Conservation (phyloP, 176 grass and related monocot species). For the Oryza longistaminata region DNA sequence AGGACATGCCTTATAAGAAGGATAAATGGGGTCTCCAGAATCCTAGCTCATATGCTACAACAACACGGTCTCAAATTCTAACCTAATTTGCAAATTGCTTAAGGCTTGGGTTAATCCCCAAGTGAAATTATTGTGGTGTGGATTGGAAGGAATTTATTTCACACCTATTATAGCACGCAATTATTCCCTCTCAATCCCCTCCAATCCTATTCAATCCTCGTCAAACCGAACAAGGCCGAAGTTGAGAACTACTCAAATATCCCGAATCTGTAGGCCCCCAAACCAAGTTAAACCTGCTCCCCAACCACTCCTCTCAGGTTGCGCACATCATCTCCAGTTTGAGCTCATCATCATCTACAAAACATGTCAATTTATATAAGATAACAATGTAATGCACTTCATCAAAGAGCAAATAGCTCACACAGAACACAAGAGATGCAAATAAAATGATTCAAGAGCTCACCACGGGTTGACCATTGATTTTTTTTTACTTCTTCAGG, state of each 20-base stretch:
- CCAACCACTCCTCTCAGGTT: conserved; percentile 67
- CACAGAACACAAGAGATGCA: background rate
- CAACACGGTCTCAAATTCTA: background rate
- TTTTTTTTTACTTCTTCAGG: conserved; percentile 43
- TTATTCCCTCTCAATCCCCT: no score
- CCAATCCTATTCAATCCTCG: no score
- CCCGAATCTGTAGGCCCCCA: background rate
- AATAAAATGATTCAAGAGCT: conserved; percentile 27
- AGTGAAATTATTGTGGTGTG: no score
- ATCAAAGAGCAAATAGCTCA: background rate
- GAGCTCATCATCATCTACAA: conserved; percentile 92
- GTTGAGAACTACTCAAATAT: background rate
- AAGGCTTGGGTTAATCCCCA: no score
- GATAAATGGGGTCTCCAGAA: background rate
- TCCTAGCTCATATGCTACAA: conserved; percentile 3
- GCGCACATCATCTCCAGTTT: conserved; percentile 73
- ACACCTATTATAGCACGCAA: no score
- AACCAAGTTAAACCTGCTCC: conserved; percentile 20
- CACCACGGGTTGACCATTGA: conserved; percentile 75
- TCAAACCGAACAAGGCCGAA: no score
- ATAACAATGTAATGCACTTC: background rate
- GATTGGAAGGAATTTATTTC: no score
- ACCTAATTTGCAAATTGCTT: background rate
- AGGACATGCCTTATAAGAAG: no score
- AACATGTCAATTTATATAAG: background rate